phyloP scores from a whole-genome alignment of 257 asterid species.

The Handroanthus guayacan region DNA sequence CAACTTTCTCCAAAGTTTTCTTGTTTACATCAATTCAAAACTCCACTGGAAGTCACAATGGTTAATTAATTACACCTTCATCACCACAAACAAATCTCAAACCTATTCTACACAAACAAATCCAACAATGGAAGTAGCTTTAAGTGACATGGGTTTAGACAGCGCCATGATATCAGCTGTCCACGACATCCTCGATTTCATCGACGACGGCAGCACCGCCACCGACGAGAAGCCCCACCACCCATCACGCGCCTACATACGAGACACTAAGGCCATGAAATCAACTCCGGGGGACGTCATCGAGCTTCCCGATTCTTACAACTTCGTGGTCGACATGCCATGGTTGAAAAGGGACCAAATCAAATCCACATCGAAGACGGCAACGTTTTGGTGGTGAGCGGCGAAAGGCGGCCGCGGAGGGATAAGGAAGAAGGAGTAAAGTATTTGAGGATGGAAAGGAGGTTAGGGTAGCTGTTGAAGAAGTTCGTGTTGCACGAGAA shows the following conservation, averaged over 20 bases:
- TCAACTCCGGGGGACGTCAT: slow-evolving; percentile 46
- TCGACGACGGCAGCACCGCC: slow-evolving; percentile 7
- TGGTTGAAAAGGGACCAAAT: slow-evolving; percentile 38
- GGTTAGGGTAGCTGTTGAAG: slow-evolving; percentile 40
- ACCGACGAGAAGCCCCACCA: slow-evolving; percentile 28
- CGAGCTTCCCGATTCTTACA: slow-evolving; percentile 28
- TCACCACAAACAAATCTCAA: neutral
- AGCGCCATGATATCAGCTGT: slow-evolving; percentile 12
- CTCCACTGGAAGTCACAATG: no score
- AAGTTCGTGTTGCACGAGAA: slow-evolving; percentile 50
- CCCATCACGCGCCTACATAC: slow-evolving; percentile 36
- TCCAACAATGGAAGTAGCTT: slow-evolving; percentile 36
- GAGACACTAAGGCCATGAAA: slow-evolving; percentile 43
- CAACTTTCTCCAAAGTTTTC: no score
- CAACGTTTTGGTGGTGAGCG: slow-evolving; percentile 38
- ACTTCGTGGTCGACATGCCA: slow-evolving; percentile 52
- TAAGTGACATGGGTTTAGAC: slow-evolving; percentile 34
- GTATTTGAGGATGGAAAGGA: slow-evolving; percentile 44
- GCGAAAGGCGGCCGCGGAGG: slow-evolving; percentile 39
- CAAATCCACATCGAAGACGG: slow-evolving; percentile 45
- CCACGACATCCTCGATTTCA: slow-evolving; percentile 40
- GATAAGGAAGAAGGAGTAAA: slow-evolving; percentile 33
- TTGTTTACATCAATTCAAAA: no score
- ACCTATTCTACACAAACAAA: neutral
- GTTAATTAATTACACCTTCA: neutral